Conservation (phyloP, 495 filamentous ascomycete genomes). For the Penicillium fimorum region DNA sequence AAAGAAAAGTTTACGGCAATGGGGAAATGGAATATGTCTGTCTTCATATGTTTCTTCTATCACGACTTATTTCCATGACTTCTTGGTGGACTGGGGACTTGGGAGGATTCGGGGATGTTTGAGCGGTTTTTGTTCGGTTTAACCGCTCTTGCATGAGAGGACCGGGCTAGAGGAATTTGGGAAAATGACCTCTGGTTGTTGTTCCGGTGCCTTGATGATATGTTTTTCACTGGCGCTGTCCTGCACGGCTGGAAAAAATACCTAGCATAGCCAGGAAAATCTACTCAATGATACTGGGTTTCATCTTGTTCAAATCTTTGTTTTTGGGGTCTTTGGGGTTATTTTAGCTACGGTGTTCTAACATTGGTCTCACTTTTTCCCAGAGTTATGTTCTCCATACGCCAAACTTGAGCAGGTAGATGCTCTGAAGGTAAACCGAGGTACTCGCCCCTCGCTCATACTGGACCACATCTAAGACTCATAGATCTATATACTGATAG, state of each 20-base stretch:
- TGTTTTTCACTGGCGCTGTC: conserved; percentile 34
- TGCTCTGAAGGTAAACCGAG: background rate
- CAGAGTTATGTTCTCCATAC: conserved; percentile 42
- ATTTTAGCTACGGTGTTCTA: background rate
- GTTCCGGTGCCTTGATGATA: conserved; percentile 29
- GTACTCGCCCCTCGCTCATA: background rate
- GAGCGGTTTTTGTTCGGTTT: conserved; percentile 22
- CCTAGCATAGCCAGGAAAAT: conserved; percentile 40
- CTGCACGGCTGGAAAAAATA: conserved; percentile 35
- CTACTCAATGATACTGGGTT: conserved; percentile 38
- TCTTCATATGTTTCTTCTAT: conserved; percentile 21
- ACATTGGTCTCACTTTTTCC: background rate
- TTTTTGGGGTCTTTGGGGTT: background rate
- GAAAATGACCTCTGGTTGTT: conserved; percentile 18
- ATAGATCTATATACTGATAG: background rate
- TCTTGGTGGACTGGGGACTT: conserved; percentile 27
- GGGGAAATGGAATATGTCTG: conserved; percentile 23
- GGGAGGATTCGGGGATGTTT: conserved; percentile 26
- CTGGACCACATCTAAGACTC: background rate
- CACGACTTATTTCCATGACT: conserved; percentile 31
- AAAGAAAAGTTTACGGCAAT: conserved; percentile 23
- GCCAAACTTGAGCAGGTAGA: background rate
- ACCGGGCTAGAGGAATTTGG: conserved; percentile 22
- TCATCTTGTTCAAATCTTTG: conserved; percentile 27
- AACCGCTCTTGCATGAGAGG: conserved; percentile 18